A percentile compares a stretch with the other conserved stretches of the same genome.
These are phyloP conservation scores for Tetradesmus obliquus DNA, from an alignment of 139 green algal genomes.

Conservation along the genomic window DNA sequence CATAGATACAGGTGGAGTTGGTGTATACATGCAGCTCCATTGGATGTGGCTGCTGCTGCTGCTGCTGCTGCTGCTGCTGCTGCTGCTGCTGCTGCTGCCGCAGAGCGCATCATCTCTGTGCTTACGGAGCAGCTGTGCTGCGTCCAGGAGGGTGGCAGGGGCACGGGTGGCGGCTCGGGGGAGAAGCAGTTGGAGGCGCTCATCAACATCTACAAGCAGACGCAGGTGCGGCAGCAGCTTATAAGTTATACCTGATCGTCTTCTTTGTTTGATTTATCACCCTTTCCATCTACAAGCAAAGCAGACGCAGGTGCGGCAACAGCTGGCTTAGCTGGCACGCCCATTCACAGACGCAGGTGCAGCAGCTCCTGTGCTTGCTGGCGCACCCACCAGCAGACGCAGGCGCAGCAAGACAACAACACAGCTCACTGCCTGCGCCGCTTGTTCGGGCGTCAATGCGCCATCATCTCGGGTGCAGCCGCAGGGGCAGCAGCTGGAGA, in stretches of 20 bases:
- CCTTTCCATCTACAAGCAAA: background rate
- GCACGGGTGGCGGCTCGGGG: background rate
- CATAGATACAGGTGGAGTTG: background rate
- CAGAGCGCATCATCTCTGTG: slow-evolving; percentile 22
- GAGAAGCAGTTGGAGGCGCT: slow-evolving; percentile 26
- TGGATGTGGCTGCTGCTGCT: background rate
- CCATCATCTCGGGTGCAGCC: too few relatives aligned
- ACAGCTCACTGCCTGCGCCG: too few relatives aligned
- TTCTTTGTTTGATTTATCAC: background rate
- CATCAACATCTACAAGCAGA: background rate
- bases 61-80: background rate
- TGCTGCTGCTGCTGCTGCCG: background rate
- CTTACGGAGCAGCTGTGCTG: slow-evolving; percentile 29
- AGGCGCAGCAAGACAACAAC: background rate
- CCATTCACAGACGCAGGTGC: background rate
- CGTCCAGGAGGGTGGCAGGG: background rate
- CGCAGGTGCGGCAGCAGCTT: background rate
- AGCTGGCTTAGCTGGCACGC: background rate
- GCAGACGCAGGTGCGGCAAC: background rate
- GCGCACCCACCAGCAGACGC: too few relatives aligned
- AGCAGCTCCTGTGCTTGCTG: background rate
- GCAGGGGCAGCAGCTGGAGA: too few relatives aligned
- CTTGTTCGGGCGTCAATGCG: too few relatives aligned
- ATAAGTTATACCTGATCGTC: background rate
- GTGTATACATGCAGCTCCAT: background rate